phyloP scores from a whole-genome alignment of 2,329 filamentous ascomycete genomes.

The Dothideomycetes sp. region DNA sequence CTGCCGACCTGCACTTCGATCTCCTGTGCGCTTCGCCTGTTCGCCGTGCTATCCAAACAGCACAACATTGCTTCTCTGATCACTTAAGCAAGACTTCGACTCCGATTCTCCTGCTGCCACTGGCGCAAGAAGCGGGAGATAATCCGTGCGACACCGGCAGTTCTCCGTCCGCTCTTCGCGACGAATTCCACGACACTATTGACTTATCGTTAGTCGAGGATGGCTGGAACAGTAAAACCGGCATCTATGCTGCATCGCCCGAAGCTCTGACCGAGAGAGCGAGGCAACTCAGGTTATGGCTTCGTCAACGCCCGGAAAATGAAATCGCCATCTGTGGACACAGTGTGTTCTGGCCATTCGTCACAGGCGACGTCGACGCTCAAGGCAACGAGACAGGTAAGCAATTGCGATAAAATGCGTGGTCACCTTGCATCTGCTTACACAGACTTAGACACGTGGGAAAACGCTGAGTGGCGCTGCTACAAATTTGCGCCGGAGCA shows the following conservation, averaged over 20 bases:
- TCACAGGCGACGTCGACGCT: conserved; percentile 18
- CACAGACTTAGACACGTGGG: too few relatives aligned
- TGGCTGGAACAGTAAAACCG: conserved; percentile 17
- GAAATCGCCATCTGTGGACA: conserved; percentile 19
- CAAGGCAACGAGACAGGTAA: conserved; percentile 5
- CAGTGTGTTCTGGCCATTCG: conserved; percentile 17
- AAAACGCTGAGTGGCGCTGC: too few relatives aligned
- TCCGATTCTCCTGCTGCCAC: conserved; percentile 15
- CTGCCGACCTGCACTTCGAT: conserved; percentile 18
- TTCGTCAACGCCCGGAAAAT: conserved; percentile 15
- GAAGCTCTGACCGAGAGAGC: conserved; percentile 14
- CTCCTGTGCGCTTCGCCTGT: conserved; percentile 19
- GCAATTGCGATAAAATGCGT: too few relatives aligned
- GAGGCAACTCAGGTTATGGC: conserved; percentile 11
- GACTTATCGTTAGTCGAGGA: conserved; percentile 6
- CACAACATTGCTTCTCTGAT: conserved; percentile 16
- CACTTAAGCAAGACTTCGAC: conserved; percentile 7
- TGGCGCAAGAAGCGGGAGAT: conserved; percentile 17
- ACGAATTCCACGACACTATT: conserved; percentile 15
- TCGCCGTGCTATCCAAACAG: conserved; percentile 20
- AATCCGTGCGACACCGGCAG: conserved; percentile 19
- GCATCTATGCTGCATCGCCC: conserved; percentile 10
- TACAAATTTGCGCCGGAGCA: too few relatives aligned
- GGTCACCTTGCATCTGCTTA: too few relatives aligned
- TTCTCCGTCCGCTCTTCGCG: neutral